phyloP scores from a whole-genome alignment of 768 basidiomycete genomes.

The Russula earlei region DNA sequence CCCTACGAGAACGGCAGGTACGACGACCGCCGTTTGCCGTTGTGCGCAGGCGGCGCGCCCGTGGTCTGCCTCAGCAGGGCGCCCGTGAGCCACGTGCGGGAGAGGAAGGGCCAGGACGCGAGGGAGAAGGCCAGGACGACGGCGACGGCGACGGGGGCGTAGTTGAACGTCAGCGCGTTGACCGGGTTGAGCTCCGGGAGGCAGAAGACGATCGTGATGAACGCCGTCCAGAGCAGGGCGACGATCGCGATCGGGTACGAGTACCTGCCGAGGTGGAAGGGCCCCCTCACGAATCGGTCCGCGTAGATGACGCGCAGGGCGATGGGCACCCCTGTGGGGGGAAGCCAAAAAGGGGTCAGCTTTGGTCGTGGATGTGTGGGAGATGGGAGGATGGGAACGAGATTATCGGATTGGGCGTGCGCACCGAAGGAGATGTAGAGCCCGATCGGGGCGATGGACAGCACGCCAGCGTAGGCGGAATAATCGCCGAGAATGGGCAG shows the following conservation, averaged over 20 bases:
- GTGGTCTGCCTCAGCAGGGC: no score
- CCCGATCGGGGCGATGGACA: slow-evolving; percentile 62
- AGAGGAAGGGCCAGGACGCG: slow-evolving; percentile 63
- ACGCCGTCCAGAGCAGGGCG: slow-evolving; percentile 56
- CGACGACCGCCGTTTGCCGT: no score
- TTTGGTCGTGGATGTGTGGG: no score
- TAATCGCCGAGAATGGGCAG: slow-evolving; percentile 63
- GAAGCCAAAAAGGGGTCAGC: no score
- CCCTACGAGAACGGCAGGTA: no score
- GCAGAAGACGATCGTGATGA: slow-evolving; percentile 68
- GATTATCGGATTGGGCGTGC: no score
- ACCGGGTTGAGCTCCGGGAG: slow-evolving; percentile 66
- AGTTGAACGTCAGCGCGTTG: slow-evolving; percentile 62
- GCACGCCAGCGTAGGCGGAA: slow-evolving; percentile 54
- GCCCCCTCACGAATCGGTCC: slow-evolving; percentile 51
- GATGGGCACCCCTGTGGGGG: slow-evolving; percentile 61
- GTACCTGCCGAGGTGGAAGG: slow-evolving; percentile 62
- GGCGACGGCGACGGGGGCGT: slow-evolving; percentile 65
- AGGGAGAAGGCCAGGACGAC: slow-evolving; percentile 57
- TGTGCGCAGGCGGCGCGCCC: no score
- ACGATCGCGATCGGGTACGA: slow-evolving; percentile 51
- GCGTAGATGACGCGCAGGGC: slow-evolving; percentile 54
- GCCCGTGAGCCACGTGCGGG: slow-evolving; percentile 66
- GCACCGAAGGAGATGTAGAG: slow-evolving; percentile 66
- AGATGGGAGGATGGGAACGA: no score